These are phyloP conservation scores for Leptomonas pyrrhocoris DNA, from an alignment of 208 protist genomes.

Conservation along the genomic window DNA sequence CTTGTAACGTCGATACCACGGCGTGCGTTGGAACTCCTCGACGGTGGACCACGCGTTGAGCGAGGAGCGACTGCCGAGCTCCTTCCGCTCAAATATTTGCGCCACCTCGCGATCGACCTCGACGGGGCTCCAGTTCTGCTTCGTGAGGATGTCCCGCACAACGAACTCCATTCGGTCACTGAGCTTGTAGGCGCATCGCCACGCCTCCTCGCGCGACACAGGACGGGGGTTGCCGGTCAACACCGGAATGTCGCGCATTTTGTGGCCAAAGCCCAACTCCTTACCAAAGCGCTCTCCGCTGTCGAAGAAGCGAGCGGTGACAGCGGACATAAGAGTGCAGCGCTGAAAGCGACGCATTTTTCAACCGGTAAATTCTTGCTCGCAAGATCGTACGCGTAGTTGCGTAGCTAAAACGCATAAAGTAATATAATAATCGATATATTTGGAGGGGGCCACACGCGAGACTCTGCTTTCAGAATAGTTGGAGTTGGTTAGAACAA, in stretches of 20 bases:
- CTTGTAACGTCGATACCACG: slow-evolving; percentile 88
- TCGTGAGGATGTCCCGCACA: slow-evolving; percentile 67
- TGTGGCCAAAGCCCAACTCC: slow-evolving; percentile 84
- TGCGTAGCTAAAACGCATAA: not conserved
- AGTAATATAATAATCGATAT: not conserved
- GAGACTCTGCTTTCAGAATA: too few relatives aligned
- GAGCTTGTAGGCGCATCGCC: slow-evolving; percentile 83
- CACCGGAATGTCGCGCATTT: slow-evolving; percentile 88
- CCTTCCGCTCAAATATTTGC: slow-evolving; percentile 83
- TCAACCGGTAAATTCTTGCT: not conserved
- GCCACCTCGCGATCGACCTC: slow-evolving; percentile 83
- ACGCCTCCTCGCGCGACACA: slow-evolving; percentile 75
- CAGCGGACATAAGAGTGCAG: slow-evolving; percentile 9
- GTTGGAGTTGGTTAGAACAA: too few relatives aligned
- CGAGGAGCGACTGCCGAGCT: slow-evolving; percentile 61
- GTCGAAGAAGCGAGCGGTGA: slow-evolving; percentile 53
- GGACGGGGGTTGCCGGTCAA: slow-evolving; percentile 86
- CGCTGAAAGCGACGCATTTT: slow-evolving; percentile 20
- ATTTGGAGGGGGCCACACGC: too few relatives aligned
- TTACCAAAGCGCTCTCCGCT: slow-evolving; percentile 71
- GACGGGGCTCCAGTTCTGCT: slow-evolving; percentile 58
- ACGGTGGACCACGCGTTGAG: slow-evolving; percentile 89
- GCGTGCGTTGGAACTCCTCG: slow-evolving; percentile 90
- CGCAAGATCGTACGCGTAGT: not conserved
- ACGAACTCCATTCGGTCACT: slow-evolving; percentile 88